Conservation (phyloP, 164 flowering plant species). For the Umbilicus rupestris region DNA sequence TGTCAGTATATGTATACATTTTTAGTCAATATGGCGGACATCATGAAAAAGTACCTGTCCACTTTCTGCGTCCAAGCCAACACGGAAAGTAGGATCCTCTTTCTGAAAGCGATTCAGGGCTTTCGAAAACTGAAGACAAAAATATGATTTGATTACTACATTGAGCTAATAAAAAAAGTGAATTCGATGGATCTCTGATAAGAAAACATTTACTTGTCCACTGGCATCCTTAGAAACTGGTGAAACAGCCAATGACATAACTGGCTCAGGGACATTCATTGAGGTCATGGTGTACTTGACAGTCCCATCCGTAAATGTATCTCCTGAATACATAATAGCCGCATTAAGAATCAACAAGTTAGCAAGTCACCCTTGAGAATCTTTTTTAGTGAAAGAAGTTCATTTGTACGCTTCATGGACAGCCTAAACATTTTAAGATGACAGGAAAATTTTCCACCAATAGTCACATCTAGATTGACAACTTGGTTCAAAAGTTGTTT, state of each 20-base stretch:
- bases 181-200: conserved; percentile 1
- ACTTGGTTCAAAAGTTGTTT: neutral
- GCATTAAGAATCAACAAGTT: neutral
- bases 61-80: conserved; percentile 94
- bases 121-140: conserved; percentile 71
- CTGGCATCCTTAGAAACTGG: conserved; percentile 96
- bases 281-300: conserved; percentile 97
- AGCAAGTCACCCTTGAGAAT: neutral
- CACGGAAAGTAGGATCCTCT: conserved; percentile 99
- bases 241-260: conserved; percentile 95
- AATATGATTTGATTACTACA: conserved; percentile 10
- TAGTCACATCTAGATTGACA: neutral
- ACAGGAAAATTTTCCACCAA: neutral
- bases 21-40: neutral
- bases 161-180: neutral
- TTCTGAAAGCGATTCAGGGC: conserved; percentile 96
- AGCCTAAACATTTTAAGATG: neutral
- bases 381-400: neutral
- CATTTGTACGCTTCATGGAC: neutral
- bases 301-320: conserved; percentile 93
- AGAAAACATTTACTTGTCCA: conserved; percentile 59
- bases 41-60: conserved; percentile 60
- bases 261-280: conserved; percentile 99
- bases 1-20: neutral
- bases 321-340: conserved; percentile 40